Conservation (phyloP, 768 basidiomycete genomes). For the Auriscalpium vulgare region DNA sequence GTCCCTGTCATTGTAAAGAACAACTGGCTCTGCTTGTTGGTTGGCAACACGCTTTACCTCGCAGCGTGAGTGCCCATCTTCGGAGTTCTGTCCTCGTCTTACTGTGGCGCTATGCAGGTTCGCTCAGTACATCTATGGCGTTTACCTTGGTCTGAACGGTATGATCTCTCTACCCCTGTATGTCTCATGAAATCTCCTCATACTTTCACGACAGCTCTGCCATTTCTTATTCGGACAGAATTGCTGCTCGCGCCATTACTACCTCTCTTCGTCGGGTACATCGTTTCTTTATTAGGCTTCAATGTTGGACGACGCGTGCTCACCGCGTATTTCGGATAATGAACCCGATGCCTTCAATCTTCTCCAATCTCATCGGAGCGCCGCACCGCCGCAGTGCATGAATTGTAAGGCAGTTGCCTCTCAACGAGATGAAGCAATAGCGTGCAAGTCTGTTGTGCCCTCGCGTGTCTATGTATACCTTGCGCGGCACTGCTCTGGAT, state of each 20-base stretch:
- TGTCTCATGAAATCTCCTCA: slow-evolving; percentile 4
- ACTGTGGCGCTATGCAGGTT: slow-evolving; percentile 37
- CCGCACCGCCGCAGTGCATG: too few relatives aligned
- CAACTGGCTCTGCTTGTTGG: slow-evolving; percentile 91
- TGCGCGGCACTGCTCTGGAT: too few relatives aligned
- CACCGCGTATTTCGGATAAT: slow-evolving; percentile 61
- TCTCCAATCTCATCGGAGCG: too few relatives aligned
- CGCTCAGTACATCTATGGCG: slow-evolving; percentile 86
- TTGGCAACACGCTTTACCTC: slow-evolving; percentile 89
- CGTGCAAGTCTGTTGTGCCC: too few relatives aligned
- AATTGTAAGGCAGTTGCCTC: too few relatives aligned
- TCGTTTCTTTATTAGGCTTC: slow-evolving; percentile 83
- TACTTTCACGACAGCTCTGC: slow-evolving; percentile 53
- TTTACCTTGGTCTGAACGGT: slow-evolving; percentile 84
- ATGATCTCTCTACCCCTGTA: neutral
- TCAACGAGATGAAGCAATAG: too few relatives aligned
- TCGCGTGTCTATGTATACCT: too few relatives aligned
- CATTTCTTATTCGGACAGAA: slow-evolving; percentile 87
- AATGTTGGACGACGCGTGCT: slow-evolving; percentile 84
- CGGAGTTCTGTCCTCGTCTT: neutral
- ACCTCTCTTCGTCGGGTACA: slow-evolving; percentile 79
- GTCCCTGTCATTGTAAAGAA: slow-evolving; percentile 74
- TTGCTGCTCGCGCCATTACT: slow-evolving; percentile 86
- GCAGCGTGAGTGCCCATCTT: slow-evolving; percentile 51
- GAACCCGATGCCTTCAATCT: neutral